Evolutionary conservation across 495 filamentous ascomycete species (phyloP), one percentile per base, ranked within the genome.

Genomic region (Penicillium argentinense): DNA sequence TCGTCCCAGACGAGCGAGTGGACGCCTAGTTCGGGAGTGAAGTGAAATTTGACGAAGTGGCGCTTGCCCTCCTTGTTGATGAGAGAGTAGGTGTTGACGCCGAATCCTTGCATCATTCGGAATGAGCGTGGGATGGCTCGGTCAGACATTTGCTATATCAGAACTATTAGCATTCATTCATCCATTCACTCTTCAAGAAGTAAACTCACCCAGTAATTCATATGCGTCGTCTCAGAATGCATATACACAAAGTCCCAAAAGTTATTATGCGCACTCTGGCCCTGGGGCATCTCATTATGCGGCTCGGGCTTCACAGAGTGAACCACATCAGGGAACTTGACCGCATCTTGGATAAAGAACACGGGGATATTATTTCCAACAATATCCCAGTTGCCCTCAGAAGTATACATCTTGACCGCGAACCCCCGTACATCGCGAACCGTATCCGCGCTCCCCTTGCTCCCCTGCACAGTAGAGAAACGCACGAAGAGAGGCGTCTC

Each of bases 81-180:
- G 2, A 95, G 72, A 2, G 79, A 85, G 60, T 76, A 95, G 0
- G 90, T 93, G 60, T 95, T 91, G 45, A 95, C 89, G 32, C 90
- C 89, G 49, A 93, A 95, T 0, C 90, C 90, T 59, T 95, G 86
- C 86, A 95, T 92, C 87, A 92, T 93, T 18, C 83, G 84, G 57
- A 74, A 89, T 2, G 85, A 90, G 4, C 88, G 79, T 14, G 90
- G 90, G 42, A 92, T 92, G 23, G 74, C 81, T 9, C 87, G 79
- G 59, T 95, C 89, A 30, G 78, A 84, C 85, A 88, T 86, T 39
- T 83, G 72, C 88, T 66, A 57, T 13, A 41, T 47, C 26, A 21
- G 30, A 7, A 33, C 6, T 21, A 9, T 13, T 8, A 22, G 34
- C 5, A 12, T 9, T 34, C 16, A n/a, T n/a, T n/a, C n/a, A n/a